Base-by-base conservation (phyloP, 2,329 filamentous ascomycete species). In the Diaporthe ilicicola region DNA sequence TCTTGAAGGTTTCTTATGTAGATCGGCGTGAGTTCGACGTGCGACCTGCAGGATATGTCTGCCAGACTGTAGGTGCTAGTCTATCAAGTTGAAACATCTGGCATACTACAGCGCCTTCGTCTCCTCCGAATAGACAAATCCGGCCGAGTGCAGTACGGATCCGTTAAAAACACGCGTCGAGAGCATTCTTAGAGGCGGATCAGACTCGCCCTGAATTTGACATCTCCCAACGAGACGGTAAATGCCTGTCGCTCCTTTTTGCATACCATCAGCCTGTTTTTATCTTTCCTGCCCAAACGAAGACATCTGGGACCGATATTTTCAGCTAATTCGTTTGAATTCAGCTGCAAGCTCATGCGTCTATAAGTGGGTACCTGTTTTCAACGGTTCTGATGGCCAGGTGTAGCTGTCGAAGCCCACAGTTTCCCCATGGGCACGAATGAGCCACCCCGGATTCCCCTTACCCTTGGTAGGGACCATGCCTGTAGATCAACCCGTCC, bases 31-130 rank as follows among this genome's bases (percentile, higher is more conserved):
- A 27, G 19, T 50, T 50, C 17, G 19, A 50, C 27, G 19, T 44
- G 32, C 44, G 59, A 50, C 29, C 29, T 64, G 59, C 59, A 64
- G 44, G 32, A 24, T 19, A 64, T 50, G 44, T 50, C 44, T 19
- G 59, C 24, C 44, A 64, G 32, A 34, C 32, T 34, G 32, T 34
- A 9, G 29, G 29, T 29, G 37, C 59, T n/a, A n/a, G n/a, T n/a
- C n/a, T 27, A 64, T 64, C 59, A 64, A 64, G 59, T 64, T 64
- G 59, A 64, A 64, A 64, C 59, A 64, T 24, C 42, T 50, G 27
- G n/a, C 59, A 64, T 37, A 64, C 42, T 50, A 50, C 44, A 32
- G 9, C 24, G 42, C 29, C 17, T 19, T 37, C 32, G 29, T 64
- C 29, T 19, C 59, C 17, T 64, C 59, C 59, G 59, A 22, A 12